Base-by-base conservation (phyloP, 163 green algal species). In the Coccomyxa subellipsoidea region DNA sequence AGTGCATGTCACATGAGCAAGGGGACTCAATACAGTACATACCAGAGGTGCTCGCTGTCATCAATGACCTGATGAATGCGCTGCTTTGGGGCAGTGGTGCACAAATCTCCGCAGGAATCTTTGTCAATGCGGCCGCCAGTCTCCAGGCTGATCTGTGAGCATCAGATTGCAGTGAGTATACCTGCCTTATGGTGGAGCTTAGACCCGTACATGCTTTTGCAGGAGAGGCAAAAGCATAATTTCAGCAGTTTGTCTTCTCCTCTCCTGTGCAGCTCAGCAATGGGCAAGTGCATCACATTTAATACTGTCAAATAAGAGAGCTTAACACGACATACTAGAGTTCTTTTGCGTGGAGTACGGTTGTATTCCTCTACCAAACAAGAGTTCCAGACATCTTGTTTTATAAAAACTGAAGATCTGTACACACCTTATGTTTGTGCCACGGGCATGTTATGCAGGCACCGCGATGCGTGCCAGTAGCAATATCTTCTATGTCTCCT, bases 381-480 rank as follows among this genome's bases (percentile, higher is more conserved):
- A n/a, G n/a, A n/a, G n/a, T n/a, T n/a, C n/a, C n/a, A n/a, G 4
- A 59, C 47, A 59, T 59, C 47, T 59, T 59, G 47, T 59, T 59
- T 12, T 59, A 73, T 73, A 73, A 18, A 34, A 18, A 23, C 66
- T 4, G 32, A 25, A 54, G 2, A 31, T 31, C 12, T n/a, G 32
- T 10, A 39, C 71, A 83, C 76, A 93, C 90, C 84, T 88, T 91
- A 77, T 91, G 90, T 38, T 87, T 86, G 79, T 94, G 90, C 90
- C 88, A 94, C 2, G 92, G 92, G 80, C 92, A 95, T 5, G 86
- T 70, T 0, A 95, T 76, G 79, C 91, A 94, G 2, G 85, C 29
- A 34, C 8, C 29, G 6, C 66, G 21, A n/a, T 23, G 21, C 23
- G 47, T 69, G 7, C 81, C 83, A 31, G 79, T 82, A 18, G 76